Evolutionary conservation across 163 green algal species (phyloP).

Genomic region (Volvox carteri): DNA sequence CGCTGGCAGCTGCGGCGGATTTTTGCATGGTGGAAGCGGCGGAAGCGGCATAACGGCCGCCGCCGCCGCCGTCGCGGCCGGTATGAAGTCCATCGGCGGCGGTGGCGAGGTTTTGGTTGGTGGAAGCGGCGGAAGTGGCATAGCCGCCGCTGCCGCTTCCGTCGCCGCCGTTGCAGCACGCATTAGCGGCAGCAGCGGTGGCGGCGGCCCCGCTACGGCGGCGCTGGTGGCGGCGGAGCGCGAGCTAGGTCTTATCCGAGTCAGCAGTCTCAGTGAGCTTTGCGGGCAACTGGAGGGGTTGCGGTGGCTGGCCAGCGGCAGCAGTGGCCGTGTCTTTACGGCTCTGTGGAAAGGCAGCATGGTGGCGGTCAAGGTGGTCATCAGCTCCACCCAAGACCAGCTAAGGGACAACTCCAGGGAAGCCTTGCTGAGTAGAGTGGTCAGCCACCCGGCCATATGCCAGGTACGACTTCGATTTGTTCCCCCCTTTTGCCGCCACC

Average conservation of each 20-base stretch:
- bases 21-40: not conserved
- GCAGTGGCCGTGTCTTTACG: conserved; percentile 45
- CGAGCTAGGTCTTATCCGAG: not conserved
- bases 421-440: conserved; percentile 32
- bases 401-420: conserved; percentile 26
- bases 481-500: no score
- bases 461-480: not conserved
- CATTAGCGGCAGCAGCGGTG: not conserved
- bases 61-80: no score
- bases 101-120: not conserved
- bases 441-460: conserved; percentile 26
- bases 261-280: conserved; percentile 5
- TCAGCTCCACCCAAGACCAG: conserved; percentile 16
- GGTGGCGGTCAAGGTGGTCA: conserved; percentile 34
- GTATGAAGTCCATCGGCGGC: no score
- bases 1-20: not conserved
- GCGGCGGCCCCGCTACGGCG: no score
- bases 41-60: not conserved
- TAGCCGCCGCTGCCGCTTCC: not conserved
- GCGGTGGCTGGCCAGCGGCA: conserved; percentile 36
- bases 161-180: no score
- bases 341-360: conserved; percentile 43
- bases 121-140: not conserved
- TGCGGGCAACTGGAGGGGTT: conserved; percentile 23
- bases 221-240: not conserved